These are phyloP conservation scores for Malus sylvestris DNA, from an alignment of 306 rosid genomes.

Conservation along the genomic window DNA sequence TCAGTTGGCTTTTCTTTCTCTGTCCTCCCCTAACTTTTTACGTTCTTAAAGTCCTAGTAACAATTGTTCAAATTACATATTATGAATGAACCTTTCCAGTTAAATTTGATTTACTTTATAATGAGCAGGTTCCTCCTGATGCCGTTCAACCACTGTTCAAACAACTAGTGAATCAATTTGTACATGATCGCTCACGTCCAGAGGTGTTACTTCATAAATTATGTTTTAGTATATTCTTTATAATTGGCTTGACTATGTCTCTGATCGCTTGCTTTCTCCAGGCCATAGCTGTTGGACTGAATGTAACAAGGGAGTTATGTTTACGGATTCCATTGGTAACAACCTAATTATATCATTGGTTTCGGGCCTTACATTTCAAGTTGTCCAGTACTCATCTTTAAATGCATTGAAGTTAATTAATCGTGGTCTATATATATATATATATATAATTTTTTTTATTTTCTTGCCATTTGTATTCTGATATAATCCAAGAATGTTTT, in stretches of 20 bases:
- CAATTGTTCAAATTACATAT: constrained; percentile 60
- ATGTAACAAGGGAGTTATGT: constrained; percentile 73
- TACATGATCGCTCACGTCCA: constrained; percentile 84
- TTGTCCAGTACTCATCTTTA: no score
- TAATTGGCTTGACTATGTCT: constrained; percentile 9
- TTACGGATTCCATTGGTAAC: constrained; percentile 88
- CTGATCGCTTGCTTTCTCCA: constrained; percentile 30
- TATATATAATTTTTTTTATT: no score
- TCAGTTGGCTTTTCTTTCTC: constrained; percentile 13
- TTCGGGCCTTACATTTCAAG: neutral
- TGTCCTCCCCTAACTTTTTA: neutral
- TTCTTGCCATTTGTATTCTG: neutral
- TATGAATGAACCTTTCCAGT: neutral
- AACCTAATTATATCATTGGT: constrained; percentile 6
- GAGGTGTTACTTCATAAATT: constrained; percentile 47
- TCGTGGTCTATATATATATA: no score
- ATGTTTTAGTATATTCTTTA: neutral
- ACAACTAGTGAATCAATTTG: constrained; percentile 79
- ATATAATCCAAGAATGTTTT: neutral
- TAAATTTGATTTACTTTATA: neutral
- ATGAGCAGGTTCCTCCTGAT: constrained; percentile 78
- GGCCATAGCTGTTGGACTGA: constrained; percentile 94
- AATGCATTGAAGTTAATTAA: no score
- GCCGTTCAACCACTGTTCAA: constrained; percentile 77
- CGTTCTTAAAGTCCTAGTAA: neutral